A percentile compares a stretch with the other conserved stretches of the same genome.
phyloP scores from a whole-genome alignment of 306 rosid genomes.

The Begonia fuchsioides region DNA sequence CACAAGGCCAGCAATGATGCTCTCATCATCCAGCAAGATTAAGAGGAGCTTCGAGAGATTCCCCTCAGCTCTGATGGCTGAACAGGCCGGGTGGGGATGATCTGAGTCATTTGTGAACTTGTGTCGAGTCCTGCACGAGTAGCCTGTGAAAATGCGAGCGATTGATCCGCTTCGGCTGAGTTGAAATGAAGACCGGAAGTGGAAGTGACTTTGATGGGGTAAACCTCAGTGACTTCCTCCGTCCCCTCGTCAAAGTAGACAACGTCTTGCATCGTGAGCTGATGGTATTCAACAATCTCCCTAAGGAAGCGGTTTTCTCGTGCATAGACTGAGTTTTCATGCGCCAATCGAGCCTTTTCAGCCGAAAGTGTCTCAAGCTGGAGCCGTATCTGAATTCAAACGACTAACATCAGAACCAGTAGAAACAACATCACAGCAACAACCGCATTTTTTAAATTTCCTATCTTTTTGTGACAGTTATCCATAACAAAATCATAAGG shows the following conservation, averaged over 20 bases:
- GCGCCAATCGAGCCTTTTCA: slow-evolving; percentile 90
- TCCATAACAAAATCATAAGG: no score
- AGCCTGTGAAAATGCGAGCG: slow-evolving; percentile 10
- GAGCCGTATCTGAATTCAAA: slow-evolving; percentile 60
- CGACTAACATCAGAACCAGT: slow-evolving; percentile 7
- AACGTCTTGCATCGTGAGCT: slow-evolving; percentile 96
- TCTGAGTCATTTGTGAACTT: slow-evolving; percentile 21
- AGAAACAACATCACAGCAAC: no score
- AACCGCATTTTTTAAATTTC: no score
- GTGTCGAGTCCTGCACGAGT: slow-evolving; percentile 13
- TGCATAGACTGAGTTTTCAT: slow-evolving; percentile 76
- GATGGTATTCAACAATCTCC: slow-evolving; percentile 95
- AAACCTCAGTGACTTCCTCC: slow-evolving; percentile 86
- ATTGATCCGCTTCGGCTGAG: slow-evolving; percentile 18
- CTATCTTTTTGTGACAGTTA: no score
- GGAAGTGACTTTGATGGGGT: slow-evolving; percentile 46
- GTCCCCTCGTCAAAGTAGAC: slow-evolving; percentile 77
- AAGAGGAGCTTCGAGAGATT: background rate
- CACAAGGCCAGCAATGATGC: no score
- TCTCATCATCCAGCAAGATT: background rate
- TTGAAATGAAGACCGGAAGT: slow-evolving; percentile 15
- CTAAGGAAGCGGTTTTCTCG: slow-evolving; percentile 88
- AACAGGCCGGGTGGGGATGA: slow-evolving; percentile 8
- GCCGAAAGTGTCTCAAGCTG: slow-evolving; percentile 90
- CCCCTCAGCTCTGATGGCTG: slow-evolving; percentile 10